Base-by-base conservation (phyloP, 1,139 yeast species). In the Taphrina sp. region DNA sequence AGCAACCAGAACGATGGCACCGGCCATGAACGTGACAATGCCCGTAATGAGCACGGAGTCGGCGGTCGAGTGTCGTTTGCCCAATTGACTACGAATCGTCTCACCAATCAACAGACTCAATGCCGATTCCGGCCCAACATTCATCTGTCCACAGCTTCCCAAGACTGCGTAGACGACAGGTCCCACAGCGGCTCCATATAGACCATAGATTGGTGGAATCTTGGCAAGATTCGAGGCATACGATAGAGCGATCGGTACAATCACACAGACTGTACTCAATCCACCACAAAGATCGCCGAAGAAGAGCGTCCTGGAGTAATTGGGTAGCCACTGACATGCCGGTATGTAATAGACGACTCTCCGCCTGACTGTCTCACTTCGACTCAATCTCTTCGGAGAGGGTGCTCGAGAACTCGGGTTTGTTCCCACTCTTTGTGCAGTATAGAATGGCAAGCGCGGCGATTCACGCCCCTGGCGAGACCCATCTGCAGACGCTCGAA, bases 71-170 rank as follows among this genome's bases (percentile, higher is more conserved):
- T 62, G 59, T 20, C 60, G 60, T 4, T 56, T 58, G 2, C 61
- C 43, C 60, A 66, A 20, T 64, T 52, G 49, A 68, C 71, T 1
- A 61, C 85, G 88, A n/a, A 89, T 83, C 0, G 94, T 89, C 66
- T 88, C 95, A 2, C 97, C 97, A 2, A 92, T 87, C 39, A 92
- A 84, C 66, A 92, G 75, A 1, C 95, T 85, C 26, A 90, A 85
- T 1, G 97, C 95, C 5, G 92, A 94, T 66, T 92, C 98, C 0
- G 98, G 98, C 0, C 97, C 97, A 5, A 90, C 95, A 56, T 90
- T 85, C 95, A 92, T 86, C 65, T 85, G 95, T 0, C 97, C 97
- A 1, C 89, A 96, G 22, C 95, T 83, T 0, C 98, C 97, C 66
- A 90, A 78, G 1, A 90, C 62, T 53, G 87, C 76, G 67, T 92